phyloP scores from a whole-genome alignment of 805 yeast genomes.

The Metschnikowia hibisci region DNA sequence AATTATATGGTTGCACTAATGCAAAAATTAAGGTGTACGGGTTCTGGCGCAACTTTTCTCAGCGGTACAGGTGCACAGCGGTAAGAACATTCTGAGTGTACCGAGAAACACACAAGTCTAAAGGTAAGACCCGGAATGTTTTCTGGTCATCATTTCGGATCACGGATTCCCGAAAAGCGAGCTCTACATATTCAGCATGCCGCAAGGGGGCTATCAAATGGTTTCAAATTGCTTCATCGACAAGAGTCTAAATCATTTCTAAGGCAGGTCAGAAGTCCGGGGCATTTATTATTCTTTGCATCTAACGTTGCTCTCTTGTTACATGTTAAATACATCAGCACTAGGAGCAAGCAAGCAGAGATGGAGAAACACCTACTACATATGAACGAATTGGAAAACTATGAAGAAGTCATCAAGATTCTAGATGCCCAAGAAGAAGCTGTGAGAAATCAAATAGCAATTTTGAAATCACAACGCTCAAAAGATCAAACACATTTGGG shows the following conservation, averaged over 20 bases:
- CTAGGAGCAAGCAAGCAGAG: slow-evolving; percentile 7
- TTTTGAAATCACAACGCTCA: slow-evolving; percentile 4
- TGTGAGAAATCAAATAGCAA: slow-evolving; percentile 9
- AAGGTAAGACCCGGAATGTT: neutral
- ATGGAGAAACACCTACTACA: slow-evolving; percentile 9
- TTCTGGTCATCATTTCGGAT: neutral
- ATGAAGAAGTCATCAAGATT: slow-evolving; percentile 14
- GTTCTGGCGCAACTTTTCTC: slow-evolving; percentile 6
- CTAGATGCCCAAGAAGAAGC: slow-evolving; percentile 12
- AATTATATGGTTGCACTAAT: too few species aligned
- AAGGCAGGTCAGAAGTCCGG: slow-evolving; percentile 15
- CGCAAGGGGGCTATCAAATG: slow-evolving; percentile 6
- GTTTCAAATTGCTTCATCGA: slow-evolving; percentile 5
- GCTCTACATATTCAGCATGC: slow-evolving; percentile 11
- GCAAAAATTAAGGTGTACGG: slow-evolving; percentile 1
- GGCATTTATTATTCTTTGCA: slow-evolving; percentile 17
- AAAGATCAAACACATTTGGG: neutral
- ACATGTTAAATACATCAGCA: slow-evolving; percentile 14
- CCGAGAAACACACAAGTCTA: neutral
- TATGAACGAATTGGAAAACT: slow-evolving; percentile 14
- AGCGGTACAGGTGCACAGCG: neutral
- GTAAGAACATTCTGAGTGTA: neutral
- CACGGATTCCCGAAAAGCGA: neutral
- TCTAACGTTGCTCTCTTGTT: slow-evolving; percentile 17
- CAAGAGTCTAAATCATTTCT: slow-evolving; percentile 13